Evolutionary conservation across 1,284 basidiomycete genomes (phyloP).

Genomic region (Heterobasidion annosum): DNA sequence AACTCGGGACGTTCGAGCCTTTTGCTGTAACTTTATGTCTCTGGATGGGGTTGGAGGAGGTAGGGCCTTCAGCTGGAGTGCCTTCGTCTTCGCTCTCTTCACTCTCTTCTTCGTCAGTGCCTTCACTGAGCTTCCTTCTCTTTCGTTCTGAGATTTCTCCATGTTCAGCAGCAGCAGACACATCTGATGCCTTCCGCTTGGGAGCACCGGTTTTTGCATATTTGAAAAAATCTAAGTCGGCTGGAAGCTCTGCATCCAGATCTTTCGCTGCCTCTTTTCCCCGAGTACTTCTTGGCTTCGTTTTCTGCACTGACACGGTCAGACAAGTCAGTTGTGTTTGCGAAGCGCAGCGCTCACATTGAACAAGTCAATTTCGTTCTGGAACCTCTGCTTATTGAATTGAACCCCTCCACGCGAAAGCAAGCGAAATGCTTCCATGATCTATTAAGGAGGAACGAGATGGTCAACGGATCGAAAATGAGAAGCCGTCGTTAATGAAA

Average conservation of each 20-base stretch:
- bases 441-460: not conserved
- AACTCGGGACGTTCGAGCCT: constrained; percentile 53
- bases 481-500: too few species aligned
- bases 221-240: constrained; percentile 85
- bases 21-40: constrained; percentile 63
- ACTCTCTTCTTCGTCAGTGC: constrained; percentile 17
- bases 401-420: constrained; percentile 46
- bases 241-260: constrained; percentile 48
- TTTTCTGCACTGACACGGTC: constrained; percentile 5
- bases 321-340: not conserved
- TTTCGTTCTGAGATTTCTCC: not conserved
- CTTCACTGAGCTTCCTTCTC: constrained; percentile 21
- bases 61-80: constrained; percentile 17
- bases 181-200: constrained; percentile 27
- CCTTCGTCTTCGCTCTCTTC: constrained; percentile 22
- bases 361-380: constrained; percentile 68
- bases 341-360: constrained; percentile 25
- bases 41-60: constrained; percentile 22
- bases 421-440: constrained; percentile 21
- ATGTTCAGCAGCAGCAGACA: not conserved
- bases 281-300: constrained; percentile 14
- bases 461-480: too few species aligned
- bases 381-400: constrained; percentile 77
- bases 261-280: constrained; percentile 15
- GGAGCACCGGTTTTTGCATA: constrained; percentile 51